Percentiles rank a stretch among this genome's conserved stretches.
phyloP scores from a whole-genome alignment of 2,329 filamentous ascomycete genomes.

The Truncatella angustata region DNA sequence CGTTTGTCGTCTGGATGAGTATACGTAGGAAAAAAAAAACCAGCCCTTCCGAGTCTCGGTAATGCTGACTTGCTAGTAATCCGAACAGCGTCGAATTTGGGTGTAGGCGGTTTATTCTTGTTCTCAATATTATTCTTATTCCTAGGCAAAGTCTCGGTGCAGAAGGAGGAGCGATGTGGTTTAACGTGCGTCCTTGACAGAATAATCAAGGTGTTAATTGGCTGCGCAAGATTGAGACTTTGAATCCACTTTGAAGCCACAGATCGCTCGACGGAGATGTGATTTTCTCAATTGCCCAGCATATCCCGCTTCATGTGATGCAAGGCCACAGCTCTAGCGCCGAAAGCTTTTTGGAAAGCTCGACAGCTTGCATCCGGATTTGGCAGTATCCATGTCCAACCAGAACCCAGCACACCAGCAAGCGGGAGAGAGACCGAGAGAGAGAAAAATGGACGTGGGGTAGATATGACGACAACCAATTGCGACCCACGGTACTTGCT shows the following conservation, averaged over 20 bases:
- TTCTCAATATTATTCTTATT: no score
- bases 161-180: no score
- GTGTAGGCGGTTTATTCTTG: background rate
- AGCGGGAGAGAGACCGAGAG: background rate
- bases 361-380: constrained; percentile 10
- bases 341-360: constrained; percentile 7
- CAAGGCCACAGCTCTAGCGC: constrained; percentile 8
- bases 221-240: no score
- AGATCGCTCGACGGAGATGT: background rate
- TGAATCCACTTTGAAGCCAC: background rate
- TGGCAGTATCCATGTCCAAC: constrained; percentile 12
- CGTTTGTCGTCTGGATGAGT: no score
- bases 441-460: constrained; percentile 19
- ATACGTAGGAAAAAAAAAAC: no score
- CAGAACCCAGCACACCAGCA: constrained; percentile 11
- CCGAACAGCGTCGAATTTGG: no score
- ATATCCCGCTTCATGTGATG: constrained; percentile 9
- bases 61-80: no score
- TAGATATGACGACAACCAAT: constrained; percentile 29
- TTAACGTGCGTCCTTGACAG: no score
- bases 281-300: background rate
- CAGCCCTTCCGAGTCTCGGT: no score
- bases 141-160: no score
- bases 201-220: background rate
- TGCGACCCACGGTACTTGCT: constrained; percentile 17